Evolutionary conservation across 768 basidiomycete species (phyloP).

Genomic region (Leucosporidium creatinivorum): DNA sequence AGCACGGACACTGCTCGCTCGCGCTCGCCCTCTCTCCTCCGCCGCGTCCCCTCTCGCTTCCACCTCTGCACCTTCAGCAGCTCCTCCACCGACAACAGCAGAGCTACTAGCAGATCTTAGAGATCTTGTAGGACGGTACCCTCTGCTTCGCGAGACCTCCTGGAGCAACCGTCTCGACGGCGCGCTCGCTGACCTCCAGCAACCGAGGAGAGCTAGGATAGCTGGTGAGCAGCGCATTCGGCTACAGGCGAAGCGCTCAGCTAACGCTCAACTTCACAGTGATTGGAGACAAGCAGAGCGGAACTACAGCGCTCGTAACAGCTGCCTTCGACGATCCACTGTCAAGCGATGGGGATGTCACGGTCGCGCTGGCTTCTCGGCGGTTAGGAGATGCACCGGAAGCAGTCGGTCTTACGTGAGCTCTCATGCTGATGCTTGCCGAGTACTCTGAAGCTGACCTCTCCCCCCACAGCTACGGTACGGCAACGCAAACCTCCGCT

Average conservation of each 20-base stretch:
- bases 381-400: constrained; percentile 7
- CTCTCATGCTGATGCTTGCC: neutral
- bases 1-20: too few species aligned
- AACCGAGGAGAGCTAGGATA: neutral
- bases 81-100: neutral
- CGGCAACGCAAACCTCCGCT: neutral
- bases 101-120: constrained; percentile 6
- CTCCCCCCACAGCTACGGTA: constrained; percentile 1
- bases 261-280: neutral
- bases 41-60: neutral
- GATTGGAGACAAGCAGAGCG: constrained; percentile 8
- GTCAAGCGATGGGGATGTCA: constrained; percentile 11
- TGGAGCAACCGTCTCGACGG: constrained; percentile 4
- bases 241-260: too few species aligned
- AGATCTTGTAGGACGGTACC: neutral
- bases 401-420: constrained; percentile 11
- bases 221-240: constrained; percentile 3
- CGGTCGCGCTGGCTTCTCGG: constrained; percentile 20
- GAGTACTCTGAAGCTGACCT: neutral
- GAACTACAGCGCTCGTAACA: neutral
- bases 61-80: neutral
- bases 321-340: constrained; percentile 31
- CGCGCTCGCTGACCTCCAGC: constrained; percentile 4
- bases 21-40: neutral
- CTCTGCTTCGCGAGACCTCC: neutral